Evolutionary conservation across 2,329 filamentous ascomycete species (phyloP).

Genomic region (Chrysosporium keratinophilum): DNA sequence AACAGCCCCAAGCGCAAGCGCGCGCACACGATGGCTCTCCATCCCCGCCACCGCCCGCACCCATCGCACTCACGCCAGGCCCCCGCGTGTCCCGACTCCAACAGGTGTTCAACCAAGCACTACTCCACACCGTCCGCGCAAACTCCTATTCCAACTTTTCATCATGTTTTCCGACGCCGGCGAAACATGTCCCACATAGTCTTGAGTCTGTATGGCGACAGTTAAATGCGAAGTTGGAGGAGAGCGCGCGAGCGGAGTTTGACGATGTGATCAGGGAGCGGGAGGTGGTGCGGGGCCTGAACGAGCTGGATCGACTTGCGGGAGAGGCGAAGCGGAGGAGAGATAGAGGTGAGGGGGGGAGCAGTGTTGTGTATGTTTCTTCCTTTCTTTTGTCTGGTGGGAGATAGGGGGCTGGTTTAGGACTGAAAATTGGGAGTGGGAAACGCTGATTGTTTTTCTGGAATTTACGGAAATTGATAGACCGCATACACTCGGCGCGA

Average conservation of each 20-base stretch:
- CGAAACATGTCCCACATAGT: slow-evolving; percentile 46
- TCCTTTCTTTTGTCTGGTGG: neutral
- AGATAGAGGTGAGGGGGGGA: slow-evolving; percentile 33
- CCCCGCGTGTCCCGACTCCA: slow-evolving; percentile 51
- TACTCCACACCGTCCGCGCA: slow-evolving; percentile 50
- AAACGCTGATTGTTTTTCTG: neutral
- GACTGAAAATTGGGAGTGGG: neutral
- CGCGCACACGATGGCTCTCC: slow-evolving; percentile 29
- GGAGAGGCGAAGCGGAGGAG: slow-evolving; percentile 48
- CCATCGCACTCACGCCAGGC: slow-evolving; percentile 46
- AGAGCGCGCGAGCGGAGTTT: slow-evolving; percentile 49
- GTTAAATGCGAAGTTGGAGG: slow-evolving; percentile 49
- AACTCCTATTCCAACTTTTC: slow-evolving; percentile 53
- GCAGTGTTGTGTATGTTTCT: slow-evolving; percentile 39
- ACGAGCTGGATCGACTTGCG: slow-evolving; percentile 51
- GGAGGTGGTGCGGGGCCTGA: slow-evolving; percentile 48
- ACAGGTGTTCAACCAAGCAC: slow-evolving; percentile 50
- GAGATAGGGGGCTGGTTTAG: neutral
- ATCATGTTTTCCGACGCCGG: slow-evolving; percentile 53
- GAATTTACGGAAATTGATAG: slow-evolving; percentile 26
- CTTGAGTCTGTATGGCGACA: slow-evolving; percentile 49
- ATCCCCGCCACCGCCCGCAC: slow-evolving; percentile 45
- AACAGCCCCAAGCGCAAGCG: neutral
- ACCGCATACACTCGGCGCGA: slow-evolving; percentile 49
- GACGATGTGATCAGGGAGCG: slow-evolving; percentile 49